phyloP scores from a whole-genome alignment of 2,329 filamentous ascomycete genomes.

The Hypomyces rosellus region DNA sequence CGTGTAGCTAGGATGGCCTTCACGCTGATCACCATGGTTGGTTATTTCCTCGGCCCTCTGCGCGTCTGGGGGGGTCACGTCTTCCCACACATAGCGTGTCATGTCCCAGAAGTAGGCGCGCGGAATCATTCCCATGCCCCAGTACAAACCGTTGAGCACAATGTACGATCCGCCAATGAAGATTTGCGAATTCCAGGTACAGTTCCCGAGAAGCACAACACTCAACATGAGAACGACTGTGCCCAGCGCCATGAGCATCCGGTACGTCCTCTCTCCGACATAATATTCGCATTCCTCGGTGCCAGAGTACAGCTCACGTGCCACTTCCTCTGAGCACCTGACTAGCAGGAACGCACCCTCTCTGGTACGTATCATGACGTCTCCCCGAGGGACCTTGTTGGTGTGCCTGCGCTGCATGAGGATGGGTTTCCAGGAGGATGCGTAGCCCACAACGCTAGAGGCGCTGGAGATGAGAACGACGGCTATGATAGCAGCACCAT shows the following conservation, averaged over 20 bases:
- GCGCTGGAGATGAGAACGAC: slow-evolving; percentile 46
- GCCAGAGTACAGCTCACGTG: slow-evolving; percentile 56
- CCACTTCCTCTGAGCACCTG: slow-evolving; percentile 52
- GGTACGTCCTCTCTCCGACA: slow-evolving; percentile 41
- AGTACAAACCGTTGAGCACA: slow-evolving; percentile 53
- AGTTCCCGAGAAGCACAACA: slow-evolving; percentile 56
- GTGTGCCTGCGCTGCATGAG: slow-evolving; percentile 45
- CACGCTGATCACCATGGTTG: slow-evolving; percentile 25
- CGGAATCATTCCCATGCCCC: slow-evolving; percentile 47
- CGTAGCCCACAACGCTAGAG: slow-evolving; percentile 49
- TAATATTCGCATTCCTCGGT: slow-evolving; percentile 55
- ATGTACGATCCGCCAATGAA: slow-evolving; percentile 54
- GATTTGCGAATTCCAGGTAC: slow-evolving; percentile 53
- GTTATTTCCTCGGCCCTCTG: slow-evolving; percentile 27
- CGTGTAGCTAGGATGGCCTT: slow-evolving; percentile 45
- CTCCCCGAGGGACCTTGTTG: slow-evolving; percentile 45
- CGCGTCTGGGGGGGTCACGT: slow-evolving; percentile 37
- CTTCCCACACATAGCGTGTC: slow-evolving; percentile 39
- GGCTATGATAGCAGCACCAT: slow-evolving; percentile 34
- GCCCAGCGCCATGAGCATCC: slow-evolving; percentile 48
- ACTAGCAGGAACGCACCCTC: slow-evolving; percentile 55
- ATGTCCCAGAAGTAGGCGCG: slow-evolving; percentile 50
- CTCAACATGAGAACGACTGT: slow-evolving; percentile 56
- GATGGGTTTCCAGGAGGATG: slow-evolving; percentile 51
- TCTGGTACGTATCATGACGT: slow-evolving; percentile 56